These are phyloP conservation scores for Pythium biforme DNA, from an alignment of 352 stramenopile genomes.

Conservation along the genomic window DNA sequence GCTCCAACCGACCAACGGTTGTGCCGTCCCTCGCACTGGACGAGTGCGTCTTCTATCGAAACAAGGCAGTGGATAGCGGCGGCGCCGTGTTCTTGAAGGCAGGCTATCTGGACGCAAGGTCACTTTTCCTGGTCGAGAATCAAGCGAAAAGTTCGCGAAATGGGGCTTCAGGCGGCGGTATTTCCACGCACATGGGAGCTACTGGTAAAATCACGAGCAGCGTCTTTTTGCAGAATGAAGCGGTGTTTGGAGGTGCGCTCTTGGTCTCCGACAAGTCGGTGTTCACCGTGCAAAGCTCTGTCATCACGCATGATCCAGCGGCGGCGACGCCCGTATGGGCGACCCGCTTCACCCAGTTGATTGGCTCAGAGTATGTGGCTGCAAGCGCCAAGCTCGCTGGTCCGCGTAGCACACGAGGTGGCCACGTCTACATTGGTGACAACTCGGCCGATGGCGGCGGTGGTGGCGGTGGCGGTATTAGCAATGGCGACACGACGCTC, in stretches of 20 bases:
- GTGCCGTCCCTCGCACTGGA: neutral
- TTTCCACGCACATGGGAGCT: neutral
- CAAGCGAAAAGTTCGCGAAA: neutral
- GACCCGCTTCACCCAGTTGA: constrained; percentile 8
- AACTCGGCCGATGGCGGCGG: neutral
- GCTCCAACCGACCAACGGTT: neutral
- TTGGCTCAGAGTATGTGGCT: neutral
- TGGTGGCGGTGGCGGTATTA: constrained; percentile 15
- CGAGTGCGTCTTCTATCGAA: constrained; percentile 20
- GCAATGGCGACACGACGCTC: neutral
- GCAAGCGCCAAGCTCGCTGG: neutral
- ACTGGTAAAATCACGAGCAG: neutral
- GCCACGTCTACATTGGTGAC: constrained; percentile 35
- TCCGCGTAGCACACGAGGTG: constrained; percentile 22
- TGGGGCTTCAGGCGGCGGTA: constrained; percentile 6
- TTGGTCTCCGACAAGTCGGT: neutral
- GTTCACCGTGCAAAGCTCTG: neutral
- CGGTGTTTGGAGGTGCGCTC: constrained; percentile 12
- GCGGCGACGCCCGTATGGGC: constrained; percentile 2
- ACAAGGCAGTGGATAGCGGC: neutral
- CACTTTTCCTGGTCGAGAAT: constrained; percentile 20
- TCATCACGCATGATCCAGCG: constrained; percentile 6
- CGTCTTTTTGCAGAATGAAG: constrained; percentile 23
- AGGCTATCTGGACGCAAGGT: neutral
- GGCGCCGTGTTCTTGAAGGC: constrained; percentile 6